Evolutionary conservation across 176 grass and related monocot species (phyloP).

Genomic region (Oryza meyeriana): DNA sequence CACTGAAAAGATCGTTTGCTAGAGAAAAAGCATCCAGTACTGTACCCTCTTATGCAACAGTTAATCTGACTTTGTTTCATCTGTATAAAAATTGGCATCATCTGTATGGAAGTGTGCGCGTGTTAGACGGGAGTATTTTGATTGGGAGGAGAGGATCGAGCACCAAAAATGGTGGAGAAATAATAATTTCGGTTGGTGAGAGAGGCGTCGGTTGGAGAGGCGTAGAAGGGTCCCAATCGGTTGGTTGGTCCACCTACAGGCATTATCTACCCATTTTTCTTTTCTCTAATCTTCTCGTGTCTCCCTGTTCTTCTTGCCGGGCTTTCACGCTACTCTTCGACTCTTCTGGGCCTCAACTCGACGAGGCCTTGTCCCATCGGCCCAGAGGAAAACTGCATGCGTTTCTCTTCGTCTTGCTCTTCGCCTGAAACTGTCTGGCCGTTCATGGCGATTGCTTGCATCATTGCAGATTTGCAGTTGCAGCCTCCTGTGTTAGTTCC

Average conservation of each 20-base stretch:
- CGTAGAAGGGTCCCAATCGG: constrained; percentile 32
- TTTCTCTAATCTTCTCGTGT: neutral
- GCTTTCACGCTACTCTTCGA: constrained; percentile 38
- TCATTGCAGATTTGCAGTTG: neutral
- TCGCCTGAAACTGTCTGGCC: neutral
- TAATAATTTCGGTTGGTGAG: constrained; percentile 53
- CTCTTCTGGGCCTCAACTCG: constrained; percentile 11
- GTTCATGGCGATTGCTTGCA: neutral
- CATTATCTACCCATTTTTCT: constrained; percentile 37
- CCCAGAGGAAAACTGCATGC: neutral
- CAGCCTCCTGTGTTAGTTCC: neutral
- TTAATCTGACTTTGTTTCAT: neutral
- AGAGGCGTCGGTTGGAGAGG: constrained; percentile 40
- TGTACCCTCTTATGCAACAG: neutral
- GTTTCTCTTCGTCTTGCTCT: neutral
- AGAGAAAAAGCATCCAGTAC: neutral
- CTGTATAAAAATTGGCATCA: neutral
- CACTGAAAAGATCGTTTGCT: neutral
- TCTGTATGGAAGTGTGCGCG: constrained; percentile 14
- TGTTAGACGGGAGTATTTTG: neutral
- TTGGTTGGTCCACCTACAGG: constrained; percentile 71
- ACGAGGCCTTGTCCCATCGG: neutral
- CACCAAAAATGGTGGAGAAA: constrained; percentile 31
- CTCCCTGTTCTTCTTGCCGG: constrained; percentile 23
- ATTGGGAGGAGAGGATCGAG: neutral